A percentile compares a stretch with the other conserved stretches of the same genome.
Evolutionary conservation across 495 filamentous ascomycete species (phyloP).

Genomic region (Hypoxylon cercidicola): DNA sequence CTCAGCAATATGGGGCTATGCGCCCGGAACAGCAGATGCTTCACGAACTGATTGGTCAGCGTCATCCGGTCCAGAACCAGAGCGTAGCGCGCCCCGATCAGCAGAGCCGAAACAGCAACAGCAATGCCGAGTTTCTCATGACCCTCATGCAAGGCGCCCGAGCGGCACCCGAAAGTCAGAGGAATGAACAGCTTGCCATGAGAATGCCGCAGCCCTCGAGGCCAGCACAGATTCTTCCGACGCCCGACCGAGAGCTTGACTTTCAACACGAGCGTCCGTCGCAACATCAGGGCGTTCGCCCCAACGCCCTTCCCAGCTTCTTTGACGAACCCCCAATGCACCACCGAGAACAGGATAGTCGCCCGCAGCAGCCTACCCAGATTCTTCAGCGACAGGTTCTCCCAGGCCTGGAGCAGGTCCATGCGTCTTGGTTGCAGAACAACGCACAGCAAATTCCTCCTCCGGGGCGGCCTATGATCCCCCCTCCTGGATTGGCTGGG

Average conservation of each 20-base stretch:
- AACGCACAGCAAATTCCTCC: conserved; percentile 53
- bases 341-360: conserved; percentile 51
- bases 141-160: conserved; percentile 62
- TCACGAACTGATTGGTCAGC: conserved; percentile 64
- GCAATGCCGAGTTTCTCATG: conserved; percentile 65
- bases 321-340: conserved; percentile 56
- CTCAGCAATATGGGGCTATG: conserved; percentile 50
- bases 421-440: conserved; percentile 52
- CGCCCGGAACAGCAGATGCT: conserved; percentile 62
- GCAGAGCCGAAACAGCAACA: conserved; percentile 54
- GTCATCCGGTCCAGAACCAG: conserved; percentile 53
- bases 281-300: conserved; percentile 44
- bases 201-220: conserved; percentile 52
- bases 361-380: conserved; percentile 61
- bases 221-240: conserved; percentile 48
- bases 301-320: conserved; percentile 50
- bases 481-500: conserved; percentile 60
- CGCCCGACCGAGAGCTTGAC: conserved; percentile 54
- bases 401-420: conserved; percentile 61
- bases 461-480: conserved; percentile 59
- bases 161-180: conserved; percentile 53
- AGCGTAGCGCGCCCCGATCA: conserved; percentile 49
- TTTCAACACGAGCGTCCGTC: conserved; percentile 52
- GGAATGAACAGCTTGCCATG: conserved; percentile 53
- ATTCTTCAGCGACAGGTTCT: conserved; percentile 66